phyloP scores from a whole-genome alignment of 148 eudicot species.

The Rhododendron ovatum region DNA sequence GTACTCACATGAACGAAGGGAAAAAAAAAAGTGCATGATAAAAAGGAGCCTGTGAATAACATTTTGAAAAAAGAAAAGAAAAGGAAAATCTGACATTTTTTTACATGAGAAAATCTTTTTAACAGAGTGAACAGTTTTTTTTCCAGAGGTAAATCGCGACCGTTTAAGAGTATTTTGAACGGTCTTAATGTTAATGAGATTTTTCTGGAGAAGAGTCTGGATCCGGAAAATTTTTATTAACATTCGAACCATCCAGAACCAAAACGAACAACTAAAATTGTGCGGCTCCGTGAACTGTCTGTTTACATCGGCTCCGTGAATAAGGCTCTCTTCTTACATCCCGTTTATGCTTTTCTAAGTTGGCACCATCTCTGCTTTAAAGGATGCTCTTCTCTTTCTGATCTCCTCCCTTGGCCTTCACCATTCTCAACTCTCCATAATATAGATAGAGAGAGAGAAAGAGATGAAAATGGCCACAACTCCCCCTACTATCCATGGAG shows the following conservation, averaged over 20 bases:
- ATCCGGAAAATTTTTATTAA: too few species aligned
- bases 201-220: too few species aligned
- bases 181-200: too few species aligned
- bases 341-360: constrained; percentile 26
- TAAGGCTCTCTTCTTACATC: neutral
- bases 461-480: constrained; percentile 26
- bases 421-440: constrained; percentile 24
- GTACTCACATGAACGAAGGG: neutral
- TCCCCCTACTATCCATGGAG: constrained; percentile 19
- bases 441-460: constrained; percentile 8
- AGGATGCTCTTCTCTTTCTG: constrained; percentile 28
- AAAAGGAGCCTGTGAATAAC: neutral
- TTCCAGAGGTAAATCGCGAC: too few species aligned
- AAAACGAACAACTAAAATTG: too few species aligned
- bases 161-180: too few species aligned
- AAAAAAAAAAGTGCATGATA: neutral
- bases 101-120: neutral
- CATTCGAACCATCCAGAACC: fast-evolving
- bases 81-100: constrained; percentile 13
- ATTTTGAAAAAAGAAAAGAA: neutral
- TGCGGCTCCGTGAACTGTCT: too few species aligned
- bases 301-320: too few species aligned
- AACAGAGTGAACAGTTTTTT: too few species aligned
- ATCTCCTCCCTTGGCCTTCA: neutral
- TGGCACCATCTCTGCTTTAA: constrained; percentile 38